Evolutionary conservation across 148 eudicot genomes (phyloP).

Genomic region (Amaranthus palmeri): DNA sequence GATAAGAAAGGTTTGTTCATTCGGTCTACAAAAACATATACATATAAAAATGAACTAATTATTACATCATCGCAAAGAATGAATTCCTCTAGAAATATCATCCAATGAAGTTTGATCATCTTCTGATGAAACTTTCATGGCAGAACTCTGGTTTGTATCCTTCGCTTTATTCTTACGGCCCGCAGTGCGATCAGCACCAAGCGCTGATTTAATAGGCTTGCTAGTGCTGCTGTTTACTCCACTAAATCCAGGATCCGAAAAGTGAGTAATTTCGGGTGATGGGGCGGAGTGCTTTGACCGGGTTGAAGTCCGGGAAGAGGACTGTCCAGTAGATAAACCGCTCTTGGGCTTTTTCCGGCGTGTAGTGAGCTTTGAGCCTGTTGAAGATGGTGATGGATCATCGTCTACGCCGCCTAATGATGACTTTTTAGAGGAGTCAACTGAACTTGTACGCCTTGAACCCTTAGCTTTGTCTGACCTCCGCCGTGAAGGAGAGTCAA

Average conservation of each 20-base stretch:
- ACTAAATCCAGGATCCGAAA: conserved; percentile 11
- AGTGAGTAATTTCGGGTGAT: background rate
- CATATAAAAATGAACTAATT: background rate
- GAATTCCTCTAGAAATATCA: conserved; percentile 20
- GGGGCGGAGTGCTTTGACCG: conserved; percentile 10
- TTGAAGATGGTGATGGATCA: background rate
- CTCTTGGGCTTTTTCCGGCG: conserved; percentile 43
- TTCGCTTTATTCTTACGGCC: conserved; percentile 3
- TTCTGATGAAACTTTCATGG: conserved; percentile 4
- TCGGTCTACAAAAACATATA: conserved; percentile 12
- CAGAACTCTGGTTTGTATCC: conserved; percentile 11
- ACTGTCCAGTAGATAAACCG: background rate
- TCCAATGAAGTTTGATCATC: conserved; percentile 23
- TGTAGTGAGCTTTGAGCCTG: conserved; percentile 15
- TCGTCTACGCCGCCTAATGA: background rate
- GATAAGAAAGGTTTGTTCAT: background rate
- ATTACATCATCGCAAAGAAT: conserved; percentile 15
- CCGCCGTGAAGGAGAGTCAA: conserved; percentile 29
- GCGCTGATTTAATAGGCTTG: background rate
- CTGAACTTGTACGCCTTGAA: conserved; percentile 28
- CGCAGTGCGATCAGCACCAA: no score
- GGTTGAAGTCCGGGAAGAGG: conserved; percentile 6
- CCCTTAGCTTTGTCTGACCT: conserved; percentile 25
- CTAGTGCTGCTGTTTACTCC: background rate
- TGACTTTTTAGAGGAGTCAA: conserved; percentile 21